These are phyloP conservation scores for Auriscalpium vulgare DNA, from an alignment of 768 basidiomycete species.

Conservation along the genomic window DNA sequence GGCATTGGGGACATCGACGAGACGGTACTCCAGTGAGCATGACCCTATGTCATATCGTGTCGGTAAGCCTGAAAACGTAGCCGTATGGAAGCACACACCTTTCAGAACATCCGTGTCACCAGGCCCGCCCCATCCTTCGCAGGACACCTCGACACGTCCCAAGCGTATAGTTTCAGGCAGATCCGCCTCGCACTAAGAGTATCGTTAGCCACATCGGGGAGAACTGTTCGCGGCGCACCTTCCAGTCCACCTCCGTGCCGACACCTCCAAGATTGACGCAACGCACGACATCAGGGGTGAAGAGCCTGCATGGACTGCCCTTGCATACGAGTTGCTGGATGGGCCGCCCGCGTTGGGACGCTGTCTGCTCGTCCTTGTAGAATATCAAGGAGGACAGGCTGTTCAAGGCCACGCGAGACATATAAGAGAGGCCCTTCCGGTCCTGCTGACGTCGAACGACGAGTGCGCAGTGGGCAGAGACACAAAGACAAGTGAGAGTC, in stretches of 20 bases:
- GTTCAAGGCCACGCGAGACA: constrained; percentile 67
- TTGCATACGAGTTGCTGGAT: constrained; percentile 75
- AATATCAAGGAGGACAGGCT: constrained; percentile 73
- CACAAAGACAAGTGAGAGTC: too few relatives aligned
- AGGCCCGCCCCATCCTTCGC: constrained; percentile 82
- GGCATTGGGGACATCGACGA: constrained; percentile 55
- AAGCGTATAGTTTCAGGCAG: constrained; percentile 77
- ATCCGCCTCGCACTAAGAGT: constrained; percentile 75
- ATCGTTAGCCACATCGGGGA: neutral
- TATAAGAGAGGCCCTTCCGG: neutral
- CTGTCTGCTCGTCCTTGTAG: constrained; percentile 60
- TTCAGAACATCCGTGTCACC: constrained; percentile 83
- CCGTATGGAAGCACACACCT: constrained; percentile 36
- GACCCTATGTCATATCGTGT: constrained; percentile 45
- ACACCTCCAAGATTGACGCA: constrained; percentile 74
- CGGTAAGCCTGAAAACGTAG: neutral
- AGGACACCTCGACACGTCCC: constrained; percentile 78
- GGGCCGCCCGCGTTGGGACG: constrained; percentile 54
- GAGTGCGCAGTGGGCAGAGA: too few relatives aligned
- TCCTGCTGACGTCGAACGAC: too few relatives aligned
- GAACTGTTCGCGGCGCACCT: constrained; percentile 36
- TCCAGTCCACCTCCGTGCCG: constrained; percentile 86
- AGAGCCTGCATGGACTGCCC: constrained; percentile 70
- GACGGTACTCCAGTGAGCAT: constrained; percentile 78
- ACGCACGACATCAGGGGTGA: constrained; percentile 78